phyloP scores from a whole-genome alignment of 768 basidiomycete species.

The Kwoniella mangroviensis region DNA sequence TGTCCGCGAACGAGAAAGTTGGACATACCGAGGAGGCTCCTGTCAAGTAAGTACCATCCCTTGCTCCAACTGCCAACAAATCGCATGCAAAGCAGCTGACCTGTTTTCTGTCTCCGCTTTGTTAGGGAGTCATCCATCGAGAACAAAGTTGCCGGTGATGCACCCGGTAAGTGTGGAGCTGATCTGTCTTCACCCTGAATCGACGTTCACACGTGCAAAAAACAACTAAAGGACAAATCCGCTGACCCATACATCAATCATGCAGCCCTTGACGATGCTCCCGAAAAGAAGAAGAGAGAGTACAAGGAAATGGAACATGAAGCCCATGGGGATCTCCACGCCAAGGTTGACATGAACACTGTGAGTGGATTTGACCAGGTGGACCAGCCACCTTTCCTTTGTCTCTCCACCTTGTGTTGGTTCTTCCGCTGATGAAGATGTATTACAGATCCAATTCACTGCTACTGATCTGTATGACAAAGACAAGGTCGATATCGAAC shows the following conservation, averaged over 20 bases:
- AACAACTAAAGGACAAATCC: background rate
- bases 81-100: slow-evolving; percentile 10
- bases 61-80: background rate
- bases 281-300: slow-evolving; percentile 54
- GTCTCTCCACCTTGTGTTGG: background rate
- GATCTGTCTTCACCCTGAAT: background rate
- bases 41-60: slow-evolving; percentile 44
- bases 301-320: slow-evolving; percentile 57
- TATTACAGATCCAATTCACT: slow-evolving; percentile 57
- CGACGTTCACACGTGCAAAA: slow-evolving; percentile 14
- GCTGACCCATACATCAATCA: background rate
- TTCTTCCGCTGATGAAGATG: background rate
- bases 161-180: slow-evolving; percentile 33
- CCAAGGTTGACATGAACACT: slow-evolving; percentile 55
- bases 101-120: background rate
- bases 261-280: slow-evolving; percentile 25
- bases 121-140: slow-evolving; percentile 36
- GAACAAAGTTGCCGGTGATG: slow-evolving; percentile 36
- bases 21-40: slow-evolving; percentile 47
- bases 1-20: slow-evolving; percentile 46
- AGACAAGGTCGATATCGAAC: slow-evolving; percentile 99
- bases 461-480: slow-evolving; percentile 74
- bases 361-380: slow-evolving; percentile 28
- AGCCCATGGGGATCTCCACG: slow-evolving; percentile 47
- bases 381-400: background rate